A percentile compares a stretch with the other conserved stretches of the same genome.
Conservation (phyloP, 1,284 basidiomycete species). For the Ceratobasidium sp. region DNA sequence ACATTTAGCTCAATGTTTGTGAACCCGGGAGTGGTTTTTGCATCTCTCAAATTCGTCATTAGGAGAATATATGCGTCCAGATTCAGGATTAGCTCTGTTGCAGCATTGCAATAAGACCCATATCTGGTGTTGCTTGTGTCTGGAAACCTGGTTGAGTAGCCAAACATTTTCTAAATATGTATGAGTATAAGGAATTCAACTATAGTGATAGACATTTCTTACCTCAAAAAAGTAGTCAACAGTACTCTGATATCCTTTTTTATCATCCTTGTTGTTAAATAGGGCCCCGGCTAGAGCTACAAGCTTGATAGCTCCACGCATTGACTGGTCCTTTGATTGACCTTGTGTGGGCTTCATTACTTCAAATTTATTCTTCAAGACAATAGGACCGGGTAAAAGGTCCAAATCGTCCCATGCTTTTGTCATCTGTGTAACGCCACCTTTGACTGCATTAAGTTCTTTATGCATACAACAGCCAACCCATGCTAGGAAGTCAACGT, state of each 20-base stretch:
- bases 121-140: too few species aligned
- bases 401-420: constrained; percentile 47
- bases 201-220: not conserved
- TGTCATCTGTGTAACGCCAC: constrained; percentile 50
- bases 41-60: too few species aligned
- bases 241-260: constrained; percentile 52
- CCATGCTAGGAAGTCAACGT: constrained; percentile 46
- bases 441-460: constrained; percentile 55
- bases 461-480: constrained; percentile 59
- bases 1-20: too few species aligned
- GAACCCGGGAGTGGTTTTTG: too few species aligned
- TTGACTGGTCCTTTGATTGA: not conserved
- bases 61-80: too few species aligned
- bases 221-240: constrained; percentile 46
- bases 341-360: constrained; percentile 19
- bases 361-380: constrained; percentile 53
- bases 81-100: too few species aligned
- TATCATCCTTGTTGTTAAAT: constrained; percentile 54
- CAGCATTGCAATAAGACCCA: too few species aligned
- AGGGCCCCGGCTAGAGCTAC: constrained; percentile 50
- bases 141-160: too few species aligned
- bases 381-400: constrained; percentile 46
- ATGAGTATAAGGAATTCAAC: too few species aligned
- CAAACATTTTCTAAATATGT: too few species aligned
- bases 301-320: constrained; percentile 50